Evolutionary conservation across 2,329 filamentous ascomycete genomes (phyloP).

Genomic region (Apiospora sp.): DNA sequence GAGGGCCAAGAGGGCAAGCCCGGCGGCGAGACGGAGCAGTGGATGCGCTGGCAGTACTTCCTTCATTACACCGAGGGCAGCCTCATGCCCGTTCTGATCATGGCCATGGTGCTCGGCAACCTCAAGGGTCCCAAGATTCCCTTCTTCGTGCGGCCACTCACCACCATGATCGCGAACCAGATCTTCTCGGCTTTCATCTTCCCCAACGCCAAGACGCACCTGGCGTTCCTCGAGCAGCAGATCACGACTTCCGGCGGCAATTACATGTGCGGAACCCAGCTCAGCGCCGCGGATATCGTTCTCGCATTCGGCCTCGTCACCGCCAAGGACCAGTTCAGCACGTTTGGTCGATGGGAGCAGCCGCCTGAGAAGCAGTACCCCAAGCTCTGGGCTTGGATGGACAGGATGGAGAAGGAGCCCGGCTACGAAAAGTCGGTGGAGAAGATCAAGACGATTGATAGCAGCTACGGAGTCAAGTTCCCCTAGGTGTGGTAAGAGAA

Average conservation of each 20-base stretch:
- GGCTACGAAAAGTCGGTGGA: conserved; percentile 57
- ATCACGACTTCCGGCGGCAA: conserved; percentile 53
- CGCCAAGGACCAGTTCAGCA: conserved; percentile 48
- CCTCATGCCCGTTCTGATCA: conserved; percentile 56
- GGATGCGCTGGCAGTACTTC: conserved; percentile 69
- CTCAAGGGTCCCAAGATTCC: conserved; percentile 57
- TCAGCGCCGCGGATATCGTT: conserved; percentile 62
- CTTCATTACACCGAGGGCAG: conserved; percentile 89
- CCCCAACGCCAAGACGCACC: conserved; percentile 57
- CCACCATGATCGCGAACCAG: conserved; percentile 53
- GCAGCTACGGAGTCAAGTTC: conserved; percentile 44
- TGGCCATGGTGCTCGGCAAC: conserved; percentile 36
- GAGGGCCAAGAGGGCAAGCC: conserved; percentile 64
- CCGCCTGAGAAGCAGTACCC: conserved; percentile 51
- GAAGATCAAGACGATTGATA: conserved; percentile 60
- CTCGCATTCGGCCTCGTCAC: conserved; percentile 61
- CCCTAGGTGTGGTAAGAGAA: background rate
- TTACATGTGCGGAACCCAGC: conserved; percentile 58
- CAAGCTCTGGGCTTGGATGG: conserved; percentile 56
- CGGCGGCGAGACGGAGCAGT: conserved; percentile 68
- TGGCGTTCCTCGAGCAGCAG: conserved; percentile 58
- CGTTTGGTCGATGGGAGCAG: conserved; percentile 51
- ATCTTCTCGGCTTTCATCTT: conserved; percentile 51
- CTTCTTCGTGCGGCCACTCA: conserved; percentile 62
- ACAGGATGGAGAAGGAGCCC: conserved; percentile 52